These are phyloP conservation scores for Chenopodium formosanum DNA, from an alignment of 148 eudicot genomes.

Conservation along the genomic window DNA sequence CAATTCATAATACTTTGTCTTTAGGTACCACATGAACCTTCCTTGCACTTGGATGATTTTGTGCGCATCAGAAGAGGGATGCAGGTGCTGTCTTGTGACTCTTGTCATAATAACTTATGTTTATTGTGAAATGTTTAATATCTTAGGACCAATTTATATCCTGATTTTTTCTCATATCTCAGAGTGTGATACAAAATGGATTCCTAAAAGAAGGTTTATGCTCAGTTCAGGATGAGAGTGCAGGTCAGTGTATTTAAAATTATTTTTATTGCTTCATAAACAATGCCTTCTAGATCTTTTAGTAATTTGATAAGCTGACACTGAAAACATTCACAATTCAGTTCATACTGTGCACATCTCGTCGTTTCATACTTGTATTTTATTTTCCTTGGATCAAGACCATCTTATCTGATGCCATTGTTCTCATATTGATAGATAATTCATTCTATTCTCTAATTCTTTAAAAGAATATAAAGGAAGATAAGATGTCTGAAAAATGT, in stretches of 20 bases:
- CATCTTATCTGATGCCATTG: background rate
- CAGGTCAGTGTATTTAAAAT: slow-evolving; percentile 45
- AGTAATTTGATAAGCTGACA: background rate
- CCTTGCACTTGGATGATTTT: slow-evolving; percentile 74
- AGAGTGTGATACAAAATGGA: slow-evolving; percentile 80
- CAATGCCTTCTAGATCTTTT: background rate
- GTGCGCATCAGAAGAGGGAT: slow-evolving; percentile 74
- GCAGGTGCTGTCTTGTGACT: slow-evolving; percentile 55
- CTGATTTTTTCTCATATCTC: slow-evolving; percentile 26
- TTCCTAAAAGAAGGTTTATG: slow-evolving; percentile 81
- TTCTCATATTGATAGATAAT: background rate
- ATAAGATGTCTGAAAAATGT: background rate
- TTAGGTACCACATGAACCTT: slow-evolving; percentile 78
- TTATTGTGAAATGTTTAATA: slow-evolving; percentile 2
- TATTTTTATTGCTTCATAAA: slow-evolving; percentile 1
- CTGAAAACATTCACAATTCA: background rate
- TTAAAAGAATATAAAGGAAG: background rate
- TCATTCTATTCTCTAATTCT: background rate
- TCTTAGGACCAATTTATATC: background rate
- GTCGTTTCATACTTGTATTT: background rate
- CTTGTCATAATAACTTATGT: slow-evolving; percentile 3
- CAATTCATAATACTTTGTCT: slow-evolving; percentile 10
- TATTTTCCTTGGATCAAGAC: background rate
- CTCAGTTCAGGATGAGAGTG: slow-evolving; percentile 98
- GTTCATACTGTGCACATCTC: background rate